Base-by-base conservation (phyloP, 2,329 filamentous ascomycete genomes). In the Alternaria infectoria region DNA sequence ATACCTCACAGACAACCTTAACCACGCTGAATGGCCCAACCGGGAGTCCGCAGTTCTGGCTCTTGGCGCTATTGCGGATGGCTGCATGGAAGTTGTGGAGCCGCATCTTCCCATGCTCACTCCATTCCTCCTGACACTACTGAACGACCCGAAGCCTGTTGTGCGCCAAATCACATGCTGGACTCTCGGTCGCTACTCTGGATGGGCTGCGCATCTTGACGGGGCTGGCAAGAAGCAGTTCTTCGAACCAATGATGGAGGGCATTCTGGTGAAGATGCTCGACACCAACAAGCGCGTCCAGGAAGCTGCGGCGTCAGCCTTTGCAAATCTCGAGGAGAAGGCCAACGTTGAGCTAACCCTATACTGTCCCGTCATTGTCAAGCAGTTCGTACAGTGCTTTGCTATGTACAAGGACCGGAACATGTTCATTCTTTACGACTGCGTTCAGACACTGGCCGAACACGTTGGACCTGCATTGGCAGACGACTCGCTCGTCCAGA, bases 361-460 rank as follows among this genome's bases (percentile, higher is more conserved):
- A 0, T 99, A 97, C 81, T 94, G 93, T 73, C 87, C 90, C 26
- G 92, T 94, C 25, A 98, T 99, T 73, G 88, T 98, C 57, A 90
- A 90, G 65, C 96, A 98, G 78, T 98, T 95, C 75, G 93, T 97
- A 56, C 86, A 87, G 64, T 99, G 96, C 80, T 99, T 99, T 81
- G 87, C 86, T 57, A 93, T 92, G 81, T 99, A 98, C 88, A 98
- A 99, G 86, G 95, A 98, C 81, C 91, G 93, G 74, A 99, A 99
- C 83, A 97, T 98, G 89, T 97, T 96, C 83, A 96, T 98, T 58
- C 88, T 99, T 32, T 99, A 99, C 83, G 96, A 99, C 82, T 98
- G 96, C 79, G 93, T 99, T 32, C 96, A 99, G 82, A 99, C 96
- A 0, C 85, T 99, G 61, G 96, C 96, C 4, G 96, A 99, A 80